A percentile compares a stretch with the other conserved stretches of the same genome.
phyloP scores from a whole-genome alignment of 164 flowering plant species.

The Stephania yunnanensis region DNA sequence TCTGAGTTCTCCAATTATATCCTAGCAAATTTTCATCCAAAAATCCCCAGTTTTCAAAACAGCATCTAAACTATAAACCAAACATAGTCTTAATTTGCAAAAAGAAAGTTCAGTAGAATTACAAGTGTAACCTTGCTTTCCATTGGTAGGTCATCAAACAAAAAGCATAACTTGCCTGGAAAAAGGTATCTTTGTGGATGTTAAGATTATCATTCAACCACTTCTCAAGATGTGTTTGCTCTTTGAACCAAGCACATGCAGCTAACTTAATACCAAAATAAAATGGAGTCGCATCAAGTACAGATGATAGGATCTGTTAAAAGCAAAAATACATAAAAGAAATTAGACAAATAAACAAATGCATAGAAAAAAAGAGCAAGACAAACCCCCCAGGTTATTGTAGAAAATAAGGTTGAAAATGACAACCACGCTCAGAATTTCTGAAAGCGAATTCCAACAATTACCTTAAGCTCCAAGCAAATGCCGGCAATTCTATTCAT shows the following conservation, averaged over 20 bases:
- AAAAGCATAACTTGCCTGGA: constrained; percentile 45
- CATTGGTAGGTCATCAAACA: background rate
- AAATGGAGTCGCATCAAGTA: constrained; percentile 65
- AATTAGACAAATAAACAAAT: background rate
- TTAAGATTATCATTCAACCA: constrained; percentile 60
- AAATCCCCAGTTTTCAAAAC: no score
- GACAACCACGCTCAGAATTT: background rate
- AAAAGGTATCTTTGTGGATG: constrained; percentile 53
- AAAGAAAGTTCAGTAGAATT: background rate
- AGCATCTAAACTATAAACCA: background rate
- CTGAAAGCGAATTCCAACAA: background rate
- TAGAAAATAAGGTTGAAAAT: background rate
- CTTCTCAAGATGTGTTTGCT: constrained; percentile 59
- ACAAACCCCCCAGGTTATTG: background rate
- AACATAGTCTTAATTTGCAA: background rate
- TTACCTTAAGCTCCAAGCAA: constrained; percentile 81
- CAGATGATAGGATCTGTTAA: constrained; percentile 54
- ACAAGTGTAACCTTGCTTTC: background rate
- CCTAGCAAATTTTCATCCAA: no score
- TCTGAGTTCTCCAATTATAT: no score
- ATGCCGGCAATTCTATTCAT: constrained; percentile 48
- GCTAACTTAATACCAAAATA: constrained; percentile 59
- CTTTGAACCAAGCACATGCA: constrained; percentile 63
- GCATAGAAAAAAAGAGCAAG: background rate
- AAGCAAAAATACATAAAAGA: background rate